Conservation (phyloP, 768 basidiomycete species). For the Scleroderma bovista region DNA sequence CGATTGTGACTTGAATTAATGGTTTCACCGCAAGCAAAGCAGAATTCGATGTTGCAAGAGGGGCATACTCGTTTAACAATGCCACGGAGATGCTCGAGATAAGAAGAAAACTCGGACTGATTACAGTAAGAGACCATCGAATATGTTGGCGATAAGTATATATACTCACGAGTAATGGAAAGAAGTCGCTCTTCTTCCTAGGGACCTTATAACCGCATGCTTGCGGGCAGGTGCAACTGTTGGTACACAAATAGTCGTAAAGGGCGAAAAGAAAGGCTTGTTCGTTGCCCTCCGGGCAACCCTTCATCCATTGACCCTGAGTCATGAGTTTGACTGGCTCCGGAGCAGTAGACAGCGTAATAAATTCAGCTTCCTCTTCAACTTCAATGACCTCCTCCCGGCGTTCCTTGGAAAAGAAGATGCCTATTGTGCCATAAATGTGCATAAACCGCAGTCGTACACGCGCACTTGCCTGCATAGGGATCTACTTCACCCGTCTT, state of each 20-base stretch:
- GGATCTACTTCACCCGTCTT: slow-evolving; percentile 69
- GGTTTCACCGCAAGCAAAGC: slow-evolving; percentile 73
- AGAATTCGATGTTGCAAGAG: slow-evolving; percentile 55
- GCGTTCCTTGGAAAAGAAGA: slow-evolving; percentile 94
- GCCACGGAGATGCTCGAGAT: slow-evolving; percentile 56
- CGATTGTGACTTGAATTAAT: slow-evolving; percentile 41
- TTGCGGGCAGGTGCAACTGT: slow-evolving; percentile 64
- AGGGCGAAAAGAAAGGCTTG: slow-evolving; percentile 84
- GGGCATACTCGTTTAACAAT: slow-evolving; percentile 59
- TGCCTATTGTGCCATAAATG: slow-evolving; percentile 41
- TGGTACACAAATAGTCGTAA: slow-evolving; percentile 66
- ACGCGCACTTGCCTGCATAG: slow-evolving; percentile 60
- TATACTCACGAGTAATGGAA: slow-evolving; percentile 66
- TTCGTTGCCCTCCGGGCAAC: slow-evolving; percentile 90
- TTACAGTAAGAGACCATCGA: slow-evolving; percentile 6
- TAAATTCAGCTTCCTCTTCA: slow-evolving; percentile 67
- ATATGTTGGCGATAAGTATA: neutral
- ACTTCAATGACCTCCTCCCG: slow-evolving; percentile 90
- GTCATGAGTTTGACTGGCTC: slow-evolving; percentile 65
- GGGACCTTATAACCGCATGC: slow-evolving; percentile 60
- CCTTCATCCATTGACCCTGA: slow-evolving; percentile 95
- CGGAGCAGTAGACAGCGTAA: slow-evolving; percentile 35
- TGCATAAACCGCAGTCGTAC: slow-evolving; percentile 3
- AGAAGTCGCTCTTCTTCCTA: slow-evolving; percentile 74
- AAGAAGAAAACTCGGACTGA: slow-evolving; percentile 69